Conservation (phyloP, 2,329 filamentous ascomycete genomes). For the Penicillium sp. region DNA sequence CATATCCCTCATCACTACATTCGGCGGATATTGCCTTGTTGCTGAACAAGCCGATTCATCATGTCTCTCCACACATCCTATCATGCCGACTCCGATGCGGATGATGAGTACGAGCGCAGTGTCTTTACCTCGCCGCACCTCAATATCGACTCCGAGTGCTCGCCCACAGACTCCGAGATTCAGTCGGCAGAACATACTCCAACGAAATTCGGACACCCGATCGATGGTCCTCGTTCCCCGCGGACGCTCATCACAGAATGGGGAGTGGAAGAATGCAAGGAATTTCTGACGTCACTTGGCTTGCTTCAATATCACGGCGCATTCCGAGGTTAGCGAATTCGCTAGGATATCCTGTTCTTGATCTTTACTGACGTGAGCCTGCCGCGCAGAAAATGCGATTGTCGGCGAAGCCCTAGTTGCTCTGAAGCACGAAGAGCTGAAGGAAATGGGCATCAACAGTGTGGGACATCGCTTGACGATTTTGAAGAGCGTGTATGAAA, state of each 20-base stretch:
- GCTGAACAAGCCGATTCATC: slow-evolving; percentile 13
- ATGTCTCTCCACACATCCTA: slow-evolving; percentile 50
- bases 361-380: slow-evolving; percentile 2
- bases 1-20: not conserved
- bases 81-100: slow-evolving; percentile 61
- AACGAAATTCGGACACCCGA: slow-evolving; percentile 54
- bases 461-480: slow-evolving; percentile 93
- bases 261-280: slow-evolving; percentile 80
- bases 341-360: not conserved
- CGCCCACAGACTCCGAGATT: slow-evolving; percentile 56
- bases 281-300: slow-evolving; percentile 77
- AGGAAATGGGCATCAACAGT: slow-evolving; percentile 88
- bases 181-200: slow-evolving; percentile 60
- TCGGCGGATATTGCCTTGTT: slow-evolving; percentile 5
- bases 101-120: slow-evolving; percentile 63
- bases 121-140: slow-evolving; percentile 56
- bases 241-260: slow-evolving; percentile 58
- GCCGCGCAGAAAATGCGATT: slow-evolving; percentile 80
- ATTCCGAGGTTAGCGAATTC: slow-evolving; percentile 68
- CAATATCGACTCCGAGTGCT: slow-evolving; percentile 55
- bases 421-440: slow-evolving; percentile 86
- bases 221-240: slow-evolving; percentile 52
- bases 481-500: slow-evolving; percentile 91
- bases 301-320: slow-evolving; percentile 76
- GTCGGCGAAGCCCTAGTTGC: slow-evolving; percentile 86